Base-by-base conservation (phyloP, 495 filamentous ascomycete genomes). In the Arthonia radiata region DNA sequence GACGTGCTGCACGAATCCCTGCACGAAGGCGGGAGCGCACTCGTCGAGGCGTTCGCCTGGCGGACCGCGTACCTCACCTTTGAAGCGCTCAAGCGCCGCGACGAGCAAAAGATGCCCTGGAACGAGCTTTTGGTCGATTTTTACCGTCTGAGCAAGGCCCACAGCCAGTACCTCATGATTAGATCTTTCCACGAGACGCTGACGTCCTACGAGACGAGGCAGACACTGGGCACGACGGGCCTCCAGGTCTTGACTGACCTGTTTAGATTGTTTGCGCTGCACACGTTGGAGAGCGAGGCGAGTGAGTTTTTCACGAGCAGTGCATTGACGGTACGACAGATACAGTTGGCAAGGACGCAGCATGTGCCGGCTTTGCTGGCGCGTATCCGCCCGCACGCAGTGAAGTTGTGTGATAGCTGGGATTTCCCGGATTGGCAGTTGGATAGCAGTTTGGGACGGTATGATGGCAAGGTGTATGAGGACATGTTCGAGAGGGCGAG, bases 151-250 rank as follows among this genome's bases (percentile, higher is more conserved):
- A 64, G 56, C 19, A 71, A 64, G 3, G 67, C 69, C 5, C 67
- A 72, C 39, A 67, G 63, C 4, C 67, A 76, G 42, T 73, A 73
- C 37, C 49, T 73, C 13, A 52, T 71, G 0, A 66, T 74, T 17
- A 71, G 66, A 49, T 70, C 68, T 50, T 76, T 76, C 51, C 60
- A 72, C 50, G 59, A 66, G 9, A 59, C 67, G n/a, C 56, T 75
- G 23, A 53, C 48, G 15, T 54, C 56, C 3, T 47, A 49, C n/a
- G 34, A 52, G 17, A 47, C 53, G 28, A 37, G 40, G 4, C 40
- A 37, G 15, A 48, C 53, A n/a, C 42, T 73, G 26, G 62, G 65
- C 36, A 25, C 44, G 0, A 54, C 54, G 23, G 67, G 64, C 8
- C 42, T 55, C 19, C 39, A 30, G 11, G 29, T 72, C 6, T 40